Evolutionary conservation across 2,329 filamentous ascomycete genomes (phyloP).

Genomic region (Coniochaeta ligniaria): DNA sequence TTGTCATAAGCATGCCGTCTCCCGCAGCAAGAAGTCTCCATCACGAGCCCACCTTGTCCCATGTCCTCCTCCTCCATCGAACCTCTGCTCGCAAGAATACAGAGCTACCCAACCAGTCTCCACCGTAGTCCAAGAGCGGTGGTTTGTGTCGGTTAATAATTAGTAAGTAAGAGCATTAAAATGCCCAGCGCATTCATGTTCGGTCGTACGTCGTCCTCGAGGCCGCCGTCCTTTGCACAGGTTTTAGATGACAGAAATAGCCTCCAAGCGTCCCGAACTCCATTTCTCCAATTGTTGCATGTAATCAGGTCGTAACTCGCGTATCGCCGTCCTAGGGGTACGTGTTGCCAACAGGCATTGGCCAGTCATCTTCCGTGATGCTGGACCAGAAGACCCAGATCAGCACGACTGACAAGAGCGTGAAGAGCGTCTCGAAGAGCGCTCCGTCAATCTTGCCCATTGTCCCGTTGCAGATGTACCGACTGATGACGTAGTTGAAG

Average conservation of each 20-base stretch:
- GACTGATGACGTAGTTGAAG: constrained; percentile 92
- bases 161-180: neutral
- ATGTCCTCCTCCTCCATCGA: neutral
- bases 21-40: neutral
- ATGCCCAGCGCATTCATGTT: neutral
- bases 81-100: neutral
- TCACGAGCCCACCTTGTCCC: neutral
- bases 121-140: neutral
- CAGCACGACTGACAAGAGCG: constrained; percentile 70
- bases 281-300: neutral
- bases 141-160: neutral
- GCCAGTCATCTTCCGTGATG: constrained; percentile 99
- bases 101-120: neutral
- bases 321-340: constrained; percentile 24
- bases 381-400: constrained; percentile 98
- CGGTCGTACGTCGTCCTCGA: neutral
- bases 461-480: constrained; percentile 80
- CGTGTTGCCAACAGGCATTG: constrained; percentile 40
- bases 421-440: constrained; percentile 90
- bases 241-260: neutral
- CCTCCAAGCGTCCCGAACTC: neutral
- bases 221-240: neutral
- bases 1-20: neutral
- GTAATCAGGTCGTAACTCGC: neutral
- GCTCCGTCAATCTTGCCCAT: constrained; percentile 84